Evolutionary conservation across 352 stramenopile genomes (phyloP).

Genomic region (Pythium coloratum): DNA sequence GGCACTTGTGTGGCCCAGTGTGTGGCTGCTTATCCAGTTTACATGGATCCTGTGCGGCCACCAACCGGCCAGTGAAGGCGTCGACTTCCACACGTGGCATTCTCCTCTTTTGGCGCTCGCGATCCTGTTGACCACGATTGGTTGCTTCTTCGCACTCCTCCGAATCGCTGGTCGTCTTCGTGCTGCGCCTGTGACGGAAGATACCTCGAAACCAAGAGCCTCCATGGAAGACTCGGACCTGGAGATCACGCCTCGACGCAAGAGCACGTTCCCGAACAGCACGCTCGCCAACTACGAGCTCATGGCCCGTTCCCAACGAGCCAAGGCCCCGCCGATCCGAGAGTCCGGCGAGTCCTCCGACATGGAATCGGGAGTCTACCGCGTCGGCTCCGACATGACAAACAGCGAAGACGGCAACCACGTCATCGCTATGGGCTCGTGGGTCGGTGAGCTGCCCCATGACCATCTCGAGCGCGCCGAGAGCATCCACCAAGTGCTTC

Average conservation of each 20-base stretch:
- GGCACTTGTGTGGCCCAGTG: constrained; percentile 51
- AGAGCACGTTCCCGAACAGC: constrained; percentile 24
- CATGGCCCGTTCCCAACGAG: constrained; percentile 35
- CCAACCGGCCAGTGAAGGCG: constrained; percentile 49
- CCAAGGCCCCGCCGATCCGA: constrained; percentile 1
- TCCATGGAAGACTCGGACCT: constrained; percentile 7
- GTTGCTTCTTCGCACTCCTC: constrained; percentile 45
- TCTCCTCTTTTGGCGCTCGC: constrained; percentile 36
- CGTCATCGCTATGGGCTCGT: constrained; percentile 27
- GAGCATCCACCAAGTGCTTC: background rate
- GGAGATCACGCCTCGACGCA: constrained; percentile 8
- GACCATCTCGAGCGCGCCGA: constrained; percentile 6
- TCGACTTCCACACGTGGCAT: constrained; percentile 58
- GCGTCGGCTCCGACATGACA: constrained; percentile 18
- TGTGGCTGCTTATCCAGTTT: constrained; percentile 59
- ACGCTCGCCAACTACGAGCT: constrained; percentile 43
- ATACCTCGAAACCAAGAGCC: constrained; percentile 5
- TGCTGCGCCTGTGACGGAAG: constrained; percentile 3
- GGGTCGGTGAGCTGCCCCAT: constrained; percentile 15
- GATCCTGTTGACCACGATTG: constrained; percentile 39
- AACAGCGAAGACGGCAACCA: constrained; percentile 11
- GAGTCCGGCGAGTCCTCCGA: constrained; percentile 17
- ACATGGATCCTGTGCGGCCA: constrained; percentile 57
- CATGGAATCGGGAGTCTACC: constrained; percentile 17
- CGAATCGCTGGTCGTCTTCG: constrained; percentile 37